Evolutionary conservation across 1,139 yeast species (phyloP).

Genomic region (Candida sp.): DNA sequence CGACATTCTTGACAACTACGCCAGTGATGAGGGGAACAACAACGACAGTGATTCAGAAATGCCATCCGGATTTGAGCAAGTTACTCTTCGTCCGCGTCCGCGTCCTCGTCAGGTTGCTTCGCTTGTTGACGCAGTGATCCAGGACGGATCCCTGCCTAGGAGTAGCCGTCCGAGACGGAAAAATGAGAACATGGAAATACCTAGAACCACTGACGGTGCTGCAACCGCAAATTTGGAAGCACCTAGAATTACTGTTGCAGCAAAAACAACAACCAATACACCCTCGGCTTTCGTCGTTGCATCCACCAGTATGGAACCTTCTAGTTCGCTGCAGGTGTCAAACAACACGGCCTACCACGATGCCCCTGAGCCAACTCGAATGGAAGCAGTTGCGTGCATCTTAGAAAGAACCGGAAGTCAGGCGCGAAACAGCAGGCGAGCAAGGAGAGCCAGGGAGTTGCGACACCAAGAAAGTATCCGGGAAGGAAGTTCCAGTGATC

Average conservation of each 20-base stretch:
- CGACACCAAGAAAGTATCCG: slow-evolving; percentile 2
- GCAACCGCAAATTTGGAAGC: not conserved
- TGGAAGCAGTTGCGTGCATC: slow-evolving; percentile 14
- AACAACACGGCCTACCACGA: not conserved
- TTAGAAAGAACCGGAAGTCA: slow-evolving; percentile 15
- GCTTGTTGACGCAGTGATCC: too few relatives aligned
- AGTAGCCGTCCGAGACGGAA: slow-evolving; percentile 1
- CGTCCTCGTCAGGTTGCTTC: too few relatives aligned
- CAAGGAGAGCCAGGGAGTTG: slow-evolving; percentile 8
- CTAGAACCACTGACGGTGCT: not conserved
- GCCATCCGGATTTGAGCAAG: slow-evolving; percentile 9
- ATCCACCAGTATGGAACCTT: not conserved
- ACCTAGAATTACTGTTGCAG: not conserved
- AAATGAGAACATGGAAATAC: not conserved
- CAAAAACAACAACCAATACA: not conserved
- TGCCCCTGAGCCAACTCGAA: slow-evolving; percentile 1
- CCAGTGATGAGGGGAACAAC: not conserved
- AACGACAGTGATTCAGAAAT: slow-evolving; percentile 5
- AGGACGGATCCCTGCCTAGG: too few relatives aligned
- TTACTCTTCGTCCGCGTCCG: not conserved
- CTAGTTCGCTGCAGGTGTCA: not conserved
- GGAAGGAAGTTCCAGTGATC: slow-evolving; percentile 1
- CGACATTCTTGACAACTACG: slow-evolving; percentile 6
- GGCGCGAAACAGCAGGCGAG: slow-evolving; percentile 11
- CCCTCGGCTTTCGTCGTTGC: not conserved